phyloP scores from a whole-genome alignment of 345 rosid species.

The Turnera subulata region DNA sequence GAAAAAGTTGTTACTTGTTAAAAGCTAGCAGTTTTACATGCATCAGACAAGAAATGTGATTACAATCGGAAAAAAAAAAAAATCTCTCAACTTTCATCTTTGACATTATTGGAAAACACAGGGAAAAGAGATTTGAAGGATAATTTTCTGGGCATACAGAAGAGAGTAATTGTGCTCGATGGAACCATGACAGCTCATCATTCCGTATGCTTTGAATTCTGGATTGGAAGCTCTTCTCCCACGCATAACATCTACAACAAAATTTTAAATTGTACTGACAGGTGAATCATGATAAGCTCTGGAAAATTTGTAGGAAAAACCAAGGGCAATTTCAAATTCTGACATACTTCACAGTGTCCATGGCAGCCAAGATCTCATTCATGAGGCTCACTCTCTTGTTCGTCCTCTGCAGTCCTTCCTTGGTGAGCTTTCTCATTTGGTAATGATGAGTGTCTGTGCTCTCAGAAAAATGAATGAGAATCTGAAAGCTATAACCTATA shows the following conservation, averaged over 20 bases:
- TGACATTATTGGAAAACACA: neutral
- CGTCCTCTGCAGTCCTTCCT: slow-evolving; percentile 31
- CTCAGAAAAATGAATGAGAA: neutral
- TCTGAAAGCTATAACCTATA: too few relatives aligned
- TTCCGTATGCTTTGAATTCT: slow-evolving; percentile 28
- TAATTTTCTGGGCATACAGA: slow-evolving; percentile 23
- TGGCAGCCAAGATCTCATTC: slow-evolving; percentile 33
- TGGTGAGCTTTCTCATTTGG: slow-evolving; percentile 30
- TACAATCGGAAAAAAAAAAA: neutral
- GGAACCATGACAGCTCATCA: slow-evolving; percentile 32
- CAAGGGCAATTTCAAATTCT: neutral
- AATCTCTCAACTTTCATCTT: too few relatives aligned
- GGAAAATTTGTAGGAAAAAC: neutral
- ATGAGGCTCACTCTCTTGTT: slow-evolving; percentile 35
- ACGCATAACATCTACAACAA: slow-evolving; percentile 31
- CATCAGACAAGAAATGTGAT: neutral
- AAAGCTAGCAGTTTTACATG: neutral
- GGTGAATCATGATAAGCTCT: neutral
- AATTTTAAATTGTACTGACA: neutral
- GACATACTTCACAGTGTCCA: slow-evolving; percentile 32
- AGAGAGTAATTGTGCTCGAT: slow-evolving; percentile 22
- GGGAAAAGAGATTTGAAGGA: neutral
- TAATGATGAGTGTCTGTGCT: slow-evolving; percentile 23
- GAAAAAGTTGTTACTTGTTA: neutral
- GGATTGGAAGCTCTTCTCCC: slow-evolving; percentile 33